Conservation (phyloP, 2,329 filamentous ascomycete genomes). For the Sphaceloma murrayae region DNA sequence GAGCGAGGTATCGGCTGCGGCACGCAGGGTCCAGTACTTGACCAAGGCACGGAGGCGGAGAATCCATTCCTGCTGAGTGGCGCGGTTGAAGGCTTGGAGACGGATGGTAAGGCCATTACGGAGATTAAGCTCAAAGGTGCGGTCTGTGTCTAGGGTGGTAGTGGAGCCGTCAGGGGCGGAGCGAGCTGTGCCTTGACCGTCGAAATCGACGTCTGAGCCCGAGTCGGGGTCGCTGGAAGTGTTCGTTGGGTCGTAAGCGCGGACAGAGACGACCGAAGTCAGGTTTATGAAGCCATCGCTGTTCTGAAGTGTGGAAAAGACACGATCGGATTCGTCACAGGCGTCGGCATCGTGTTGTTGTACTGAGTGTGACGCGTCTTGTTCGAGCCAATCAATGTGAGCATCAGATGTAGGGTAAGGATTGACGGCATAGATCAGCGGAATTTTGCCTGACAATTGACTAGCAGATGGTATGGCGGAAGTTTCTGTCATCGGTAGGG, state of each 20-base stretch:
- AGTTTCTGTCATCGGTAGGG: conserved; percentile 36
- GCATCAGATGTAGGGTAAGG: conserved; percentile 48
- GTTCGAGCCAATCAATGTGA: conserved; percentile 48
- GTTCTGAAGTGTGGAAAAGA: conserved; percentile 47
- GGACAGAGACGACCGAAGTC: conserved; percentile 47
- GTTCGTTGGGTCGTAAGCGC: conserved; percentile 45
- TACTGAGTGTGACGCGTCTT: conserved; percentile 34
- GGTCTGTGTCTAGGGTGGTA: conserved; percentile 45
- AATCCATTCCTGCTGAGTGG: conserved; percentile 54
- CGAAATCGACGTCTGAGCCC: conserved; percentile 48
- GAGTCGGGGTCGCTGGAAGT: conserved; percentile 37
- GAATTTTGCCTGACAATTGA: conserved; percentile 48
- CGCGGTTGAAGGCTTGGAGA: conserved; percentile 46
- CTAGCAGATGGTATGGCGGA: conserved; percentile 44
- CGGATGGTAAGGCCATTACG: conserved; percentile 53
- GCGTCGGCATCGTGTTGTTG: conserved; percentile 50
- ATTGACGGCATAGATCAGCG: conserved; percentile 51
- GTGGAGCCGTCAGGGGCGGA: conserved; percentile 45
- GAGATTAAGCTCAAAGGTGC: conserved; percentile 53
- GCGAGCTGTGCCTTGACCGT: conserved; percentile 39
- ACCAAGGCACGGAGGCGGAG: conserved; percentile 46
- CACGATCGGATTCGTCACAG: conserved; percentile 49
- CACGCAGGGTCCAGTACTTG: conserved; percentile 53
- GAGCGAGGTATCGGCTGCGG: conserved; percentile 46
- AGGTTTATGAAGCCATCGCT: conserved; percentile 58